Conservation (phyloP, 2,329 filamentous ascomycete species). For the Orbilia ellipsospora region DNA sequence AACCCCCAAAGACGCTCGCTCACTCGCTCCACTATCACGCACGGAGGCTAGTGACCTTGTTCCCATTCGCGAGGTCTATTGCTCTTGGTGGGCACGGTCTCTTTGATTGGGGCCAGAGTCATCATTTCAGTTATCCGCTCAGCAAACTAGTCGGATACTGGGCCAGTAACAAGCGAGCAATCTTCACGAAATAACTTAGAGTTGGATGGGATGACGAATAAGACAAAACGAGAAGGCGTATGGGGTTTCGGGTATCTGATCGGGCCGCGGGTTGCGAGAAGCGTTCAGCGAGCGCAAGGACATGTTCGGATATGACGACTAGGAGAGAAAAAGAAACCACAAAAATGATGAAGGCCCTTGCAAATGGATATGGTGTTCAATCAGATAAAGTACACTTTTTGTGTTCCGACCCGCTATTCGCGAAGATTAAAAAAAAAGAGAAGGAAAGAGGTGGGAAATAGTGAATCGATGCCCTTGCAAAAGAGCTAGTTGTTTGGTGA, state of each 20-base stretch:
- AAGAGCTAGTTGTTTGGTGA: slow-evolving; percentile 2
- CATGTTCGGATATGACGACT: neutral
- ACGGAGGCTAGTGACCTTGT: neutral
- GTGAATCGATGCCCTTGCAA: slow-evolving; percentile 8
- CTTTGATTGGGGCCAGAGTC: slow-evolving; percentile 18
- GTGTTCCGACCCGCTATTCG: slow-evolving; percentile 20
- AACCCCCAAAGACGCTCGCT: slow-evolving; percentile 1
- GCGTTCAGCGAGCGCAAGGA: slow-evolving; percentile 5
- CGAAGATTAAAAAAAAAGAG: neutral
- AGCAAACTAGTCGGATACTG: too few relatives aligned
- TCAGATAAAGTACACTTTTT: slow-evolving; percentile 9
- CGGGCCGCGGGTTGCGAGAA: slow-evolving; percentile 16
- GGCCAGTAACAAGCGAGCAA: slow-evolving; percentile 1
- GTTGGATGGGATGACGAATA: slow-evolving; percentile 25
- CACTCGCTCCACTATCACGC: neutral
- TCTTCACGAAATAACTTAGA: neutral
- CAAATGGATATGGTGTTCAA: slow-evolving; percentile 6
- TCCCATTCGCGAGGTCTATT: slow-evolving; percentile 4
- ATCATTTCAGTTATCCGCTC: neutral
- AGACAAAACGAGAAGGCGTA: slow-evolving; percentile 34
- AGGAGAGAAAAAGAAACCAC: neutral
- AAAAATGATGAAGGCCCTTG: neutral
- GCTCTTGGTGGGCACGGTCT: slow-evolving; percentile 46
- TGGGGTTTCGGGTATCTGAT: slow-evolving; percentile 50
- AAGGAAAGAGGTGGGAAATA: too few relatives aligned